These are phyloP conservation scores for Cryptococcus depauperatus DNA, from an alignment of 1,284 basidiomycete genomes.

Conservation along the genomic window DNA sequence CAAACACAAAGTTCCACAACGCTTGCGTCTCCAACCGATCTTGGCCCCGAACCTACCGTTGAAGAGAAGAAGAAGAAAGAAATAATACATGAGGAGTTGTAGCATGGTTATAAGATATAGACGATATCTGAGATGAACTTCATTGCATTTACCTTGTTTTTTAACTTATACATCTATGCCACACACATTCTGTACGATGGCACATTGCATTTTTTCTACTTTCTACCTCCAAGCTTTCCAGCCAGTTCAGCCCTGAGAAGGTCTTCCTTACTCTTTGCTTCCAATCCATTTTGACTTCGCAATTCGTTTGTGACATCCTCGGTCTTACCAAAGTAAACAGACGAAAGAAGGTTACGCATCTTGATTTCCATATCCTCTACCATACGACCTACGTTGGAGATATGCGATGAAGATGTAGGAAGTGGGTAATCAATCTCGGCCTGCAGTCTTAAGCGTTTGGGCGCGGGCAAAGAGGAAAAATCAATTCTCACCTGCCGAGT, in stretches of 20 bases:
- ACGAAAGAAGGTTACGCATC: conserved; percentile 90
- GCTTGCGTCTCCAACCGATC: conserved; percentile 8
- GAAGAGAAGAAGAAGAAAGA: conserved; percentile 2
- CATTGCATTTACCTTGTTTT: not conserved
- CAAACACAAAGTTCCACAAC: too few species aligned
- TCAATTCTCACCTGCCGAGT: conserved; percentile 69
- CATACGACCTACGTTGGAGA: conserved; percentile 85
- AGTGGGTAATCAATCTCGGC: conserved; percentile 78
- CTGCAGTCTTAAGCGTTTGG: conserved; percentile 47
- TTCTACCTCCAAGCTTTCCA: conserved; percentile 48
- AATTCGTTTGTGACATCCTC: conserved; percentile 88
- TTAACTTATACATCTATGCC: not conserved
- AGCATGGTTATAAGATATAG: not conserved
- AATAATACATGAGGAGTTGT: not conserved
- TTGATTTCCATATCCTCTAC: conserved; percentile 99
- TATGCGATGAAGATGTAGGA: conserved; percentile 68
- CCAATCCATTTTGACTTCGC: conserved; percentile 76
- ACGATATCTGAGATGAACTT: not conserved
- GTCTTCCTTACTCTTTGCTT: conserved; percentile 68
- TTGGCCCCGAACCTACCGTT: not conserved
- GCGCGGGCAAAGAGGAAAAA: not conserved
- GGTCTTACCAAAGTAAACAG: conserved; percentile 98
- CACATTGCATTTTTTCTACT: conserved; percentile 1
- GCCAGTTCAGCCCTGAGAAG: conserved; percentile 90
- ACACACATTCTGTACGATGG: not conserved